Evolutionary conservation across 306 rosid genomes (phyloP), one percentile per base, ranked within the genome.

Genomic region (Trichosanthes cucumerina): DNA sequence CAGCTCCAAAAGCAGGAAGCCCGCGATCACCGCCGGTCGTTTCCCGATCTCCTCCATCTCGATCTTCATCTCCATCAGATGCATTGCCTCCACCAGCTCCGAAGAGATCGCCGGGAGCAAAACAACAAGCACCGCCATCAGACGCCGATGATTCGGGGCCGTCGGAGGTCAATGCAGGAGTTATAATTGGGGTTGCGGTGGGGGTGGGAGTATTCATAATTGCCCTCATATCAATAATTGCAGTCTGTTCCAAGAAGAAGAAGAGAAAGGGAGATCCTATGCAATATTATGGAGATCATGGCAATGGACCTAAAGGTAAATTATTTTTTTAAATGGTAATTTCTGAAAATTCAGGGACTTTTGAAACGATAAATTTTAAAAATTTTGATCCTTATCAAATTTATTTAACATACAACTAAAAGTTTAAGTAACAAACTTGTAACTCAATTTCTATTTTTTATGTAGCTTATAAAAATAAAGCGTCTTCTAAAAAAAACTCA

Each of bases 261-360:
- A 88, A 78, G 75, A 90, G 82, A 60, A 86, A 82, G 83, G 49
- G 31, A 10, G 81, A 75, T 18, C 80, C 79, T 36, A 68, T 78
- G 87, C 88, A 81, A 43, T 86, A 88, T 63, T 88, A 88, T 59
- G 88, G 86, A 81, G 92, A 87, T 6, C 86, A 83, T 82, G 77
- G 84, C 43, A 81, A 74, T 75, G 85, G 87, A 56, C 82, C 44
- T 54, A 83, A 85, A 89, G 93, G 93, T 90, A 49, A 38, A 14
- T 72, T 58, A 18, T 21, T 3, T 58, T 58, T 58, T 58, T 36
- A 36, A 36, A 36, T 36, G 39, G 39, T 36, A 36, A 28, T 28
- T 28, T 28, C 33, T 28, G 33, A 28, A 28, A 28, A 28, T 28
- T 28, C 33, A 28, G 33, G 33, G 33, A 28, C 33, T 28, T 28